phyloP scores from a whole-genome alignment of 176 grass and related monocot species.

The Triticum monococcum region DNA sequence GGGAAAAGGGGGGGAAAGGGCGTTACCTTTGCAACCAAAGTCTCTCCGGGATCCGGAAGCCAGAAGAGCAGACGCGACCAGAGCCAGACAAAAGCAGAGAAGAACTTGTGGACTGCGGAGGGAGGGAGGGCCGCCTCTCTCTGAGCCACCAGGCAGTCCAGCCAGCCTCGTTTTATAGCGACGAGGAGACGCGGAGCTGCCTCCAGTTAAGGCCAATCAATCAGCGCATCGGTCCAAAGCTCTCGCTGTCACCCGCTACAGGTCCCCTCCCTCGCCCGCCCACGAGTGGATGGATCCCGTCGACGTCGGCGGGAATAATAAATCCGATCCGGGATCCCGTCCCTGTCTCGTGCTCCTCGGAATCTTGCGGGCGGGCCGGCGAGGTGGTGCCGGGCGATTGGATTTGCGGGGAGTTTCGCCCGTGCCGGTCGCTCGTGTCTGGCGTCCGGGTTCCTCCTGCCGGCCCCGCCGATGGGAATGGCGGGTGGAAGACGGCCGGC shows the following conservation, averaged over 20 bases:
- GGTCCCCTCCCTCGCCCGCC: neutral
- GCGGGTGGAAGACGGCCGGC: neutral
- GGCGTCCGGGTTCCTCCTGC: slow-evolving; percentile 13
- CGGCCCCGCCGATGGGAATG: neutral
- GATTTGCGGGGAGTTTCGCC: neutral
- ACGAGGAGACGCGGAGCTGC: slow-evolving; percentile 27
- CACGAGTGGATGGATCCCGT: neutral
- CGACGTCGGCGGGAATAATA: slow-evolving; percentile 16
- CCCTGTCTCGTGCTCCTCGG: slow-evolving; percentile 14
- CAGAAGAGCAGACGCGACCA: neutral
- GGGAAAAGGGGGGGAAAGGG: neutral
- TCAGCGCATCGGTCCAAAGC: neutral
- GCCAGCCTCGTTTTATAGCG: slow-evolving; percentile 31
- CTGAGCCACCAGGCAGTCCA: neutral
- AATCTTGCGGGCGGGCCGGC: slow-evolving; percentile 5
- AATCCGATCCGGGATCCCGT: neutral
- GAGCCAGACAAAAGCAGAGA: neutral
- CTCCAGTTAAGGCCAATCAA: slow-evolving; percentile 6
- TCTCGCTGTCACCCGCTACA: slow-evolving; percentile 31
- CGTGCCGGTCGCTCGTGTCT: neutral
- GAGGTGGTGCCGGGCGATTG: slow-evolving; percentile 24
- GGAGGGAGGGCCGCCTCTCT: neutral
- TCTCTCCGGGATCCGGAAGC: slow-evolving; percentile 20
- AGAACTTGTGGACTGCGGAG: slow-evolving; percentile 1
- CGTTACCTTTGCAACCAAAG: slow-evolving; percentile 12